Base-by-base conservation (phyloP, 1,139 yeast species). In the Protomyces lactucae-debilis region DNA sequence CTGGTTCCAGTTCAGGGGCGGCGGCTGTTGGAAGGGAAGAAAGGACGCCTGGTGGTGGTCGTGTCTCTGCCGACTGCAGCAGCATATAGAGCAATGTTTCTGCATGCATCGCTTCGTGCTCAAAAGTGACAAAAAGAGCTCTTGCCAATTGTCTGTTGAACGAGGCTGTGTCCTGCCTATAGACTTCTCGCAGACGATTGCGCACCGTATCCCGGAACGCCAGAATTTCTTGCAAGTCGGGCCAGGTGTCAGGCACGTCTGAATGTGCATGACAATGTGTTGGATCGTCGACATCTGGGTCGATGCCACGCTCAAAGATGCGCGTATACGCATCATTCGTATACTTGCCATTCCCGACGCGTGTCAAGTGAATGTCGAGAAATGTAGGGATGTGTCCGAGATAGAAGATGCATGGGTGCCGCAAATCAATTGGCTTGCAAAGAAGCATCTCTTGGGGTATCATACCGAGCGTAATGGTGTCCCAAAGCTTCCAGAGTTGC, bases 231-330 rank as follows among this genome's bases (percentile, higher is more conserved):
- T 57, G 23, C 5, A 61, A 37, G 6, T 55, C 53, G 3, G 71
- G 71, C 71, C 71, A 69, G 6, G 54, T 32, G 3, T 60, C 54
- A 8, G 71, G 71, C 16, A 55, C 46, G 14, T 43, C 52, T 1
- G 71, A 69, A 57, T 69, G 71, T 57, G 66, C 61, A 46, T 69
- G 71, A 16, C 70, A 68, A 36, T 67, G 57, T 21, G 66, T 54
- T 2, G 70, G 70, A 39, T 69, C 67, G 12, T 69, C 71, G 18
- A 69, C 65, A 56, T 69, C 70, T 4, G 71, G 71, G 52, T 69
- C 71, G 36, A 69, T 69, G 18, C 71, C 71, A 23, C 71, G 68
- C 53, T 67, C 71, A 57, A 69, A 69, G n/a, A 69, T 65, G 25
- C 64, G 51, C 55, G 61, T 53, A 56, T 68, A 54, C 18, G 59